Conservation (phyloP, 805 yeast species). For the Kurtzmaniella cleridarum region DNA sequence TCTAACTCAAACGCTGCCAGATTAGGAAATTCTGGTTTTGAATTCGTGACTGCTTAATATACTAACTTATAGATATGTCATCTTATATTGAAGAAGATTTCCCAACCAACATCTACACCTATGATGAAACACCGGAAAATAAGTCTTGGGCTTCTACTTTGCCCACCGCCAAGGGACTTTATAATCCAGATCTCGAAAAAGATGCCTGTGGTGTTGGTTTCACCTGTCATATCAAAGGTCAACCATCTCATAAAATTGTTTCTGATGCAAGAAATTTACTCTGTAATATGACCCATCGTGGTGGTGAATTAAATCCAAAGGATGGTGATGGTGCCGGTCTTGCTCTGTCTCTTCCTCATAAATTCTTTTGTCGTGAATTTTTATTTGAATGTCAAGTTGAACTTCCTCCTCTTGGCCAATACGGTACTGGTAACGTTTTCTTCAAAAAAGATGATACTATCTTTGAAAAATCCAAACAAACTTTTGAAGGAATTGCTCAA, state of each 20-base stretch:
- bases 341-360: slow-evolving; percentile 87
- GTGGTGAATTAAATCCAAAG: slow-evolving; percentile 95
- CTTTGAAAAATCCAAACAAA: slow-evolving; percentile 61
- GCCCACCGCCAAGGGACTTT: slow-evolving; percentile 83
- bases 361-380: slow-evolving; percentile 80
- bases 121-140: slow-evolving; percentile 74
- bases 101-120: slow-evolving; percentile 45
- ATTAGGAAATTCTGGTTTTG: no score
- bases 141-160: slow-evolving; percentile 88
- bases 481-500: slow-evolving; percentile 77
- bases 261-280: slow-evolving; percentile 82
- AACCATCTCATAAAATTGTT: slow-evolving; percentile 83
- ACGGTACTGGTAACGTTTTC: slow-evolving; percentile 92
- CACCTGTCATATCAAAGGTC: slow-evolving; percentile 89
- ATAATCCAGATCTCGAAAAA: slow-evolving; percentile 89
- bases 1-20: no score
- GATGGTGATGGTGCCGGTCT: slow-evolving; percentile 99
- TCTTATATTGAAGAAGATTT: slow-evolving; percentile 38
- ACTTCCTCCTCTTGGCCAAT: slow-evolving; percentile 77
- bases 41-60: no score
- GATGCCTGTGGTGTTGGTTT: slow-evolving; percentile 99
- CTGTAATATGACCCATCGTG: slow-evolving; percentile 98
- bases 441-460: slow-evolving; percentile 82
- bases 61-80: slow-evolving; percentile 13
- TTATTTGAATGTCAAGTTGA: slow-evolving; percentile 58